phyloP scores from a whole-genome alignment of 139 green algal species.

The Gonium pectorale region DNA sequence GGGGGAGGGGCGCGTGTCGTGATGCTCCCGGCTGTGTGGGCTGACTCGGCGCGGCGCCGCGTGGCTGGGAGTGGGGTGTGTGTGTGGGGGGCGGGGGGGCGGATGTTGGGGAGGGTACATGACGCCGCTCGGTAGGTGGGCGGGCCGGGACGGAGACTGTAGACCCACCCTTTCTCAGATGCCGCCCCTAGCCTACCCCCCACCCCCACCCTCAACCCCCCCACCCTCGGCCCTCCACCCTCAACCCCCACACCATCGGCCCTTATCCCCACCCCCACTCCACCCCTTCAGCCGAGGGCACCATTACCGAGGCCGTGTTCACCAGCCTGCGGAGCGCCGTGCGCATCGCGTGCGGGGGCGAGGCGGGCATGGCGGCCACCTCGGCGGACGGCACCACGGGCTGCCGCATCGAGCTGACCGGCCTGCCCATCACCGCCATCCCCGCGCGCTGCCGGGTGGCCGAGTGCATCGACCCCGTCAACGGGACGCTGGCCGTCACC shows the following conservation, averaged over 20 bases:
- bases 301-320: constrained; percentile 10
- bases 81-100: too few species aligned
- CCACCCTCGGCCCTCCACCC: too few species aligned
- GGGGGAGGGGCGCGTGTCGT: too few species aligned
- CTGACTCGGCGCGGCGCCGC: too few species aligned
- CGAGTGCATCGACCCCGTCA: constrained; percentile 34
- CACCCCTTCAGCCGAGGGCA: constrained; percentile 12
- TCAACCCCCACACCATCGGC: too few species aligned
- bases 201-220: not conserved
- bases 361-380: not conserved
- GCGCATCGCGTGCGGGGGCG: not conserved
- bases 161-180: too few species aligned
- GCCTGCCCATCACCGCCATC: constrained; percentile 33
- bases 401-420: constrained; percentile 34
- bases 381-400: not conserved
- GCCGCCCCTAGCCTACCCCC: too few species aligned
- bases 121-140: too few species aligned
- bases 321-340: not conserved
- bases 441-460: not conserved
- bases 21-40: too few species aligned
- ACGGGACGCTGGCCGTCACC: not conserved
- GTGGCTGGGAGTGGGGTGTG: too few species aligned
- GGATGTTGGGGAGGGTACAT: too few species aligned
- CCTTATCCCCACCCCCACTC: not conserved
- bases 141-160: too few species aligned